Evolutionary conservation across 2,329 filamentous ascomycete genomes (phyloP), one percentile per base, ranked within the genome.

Genomic region (Botrytis sinoallii): DNA sequence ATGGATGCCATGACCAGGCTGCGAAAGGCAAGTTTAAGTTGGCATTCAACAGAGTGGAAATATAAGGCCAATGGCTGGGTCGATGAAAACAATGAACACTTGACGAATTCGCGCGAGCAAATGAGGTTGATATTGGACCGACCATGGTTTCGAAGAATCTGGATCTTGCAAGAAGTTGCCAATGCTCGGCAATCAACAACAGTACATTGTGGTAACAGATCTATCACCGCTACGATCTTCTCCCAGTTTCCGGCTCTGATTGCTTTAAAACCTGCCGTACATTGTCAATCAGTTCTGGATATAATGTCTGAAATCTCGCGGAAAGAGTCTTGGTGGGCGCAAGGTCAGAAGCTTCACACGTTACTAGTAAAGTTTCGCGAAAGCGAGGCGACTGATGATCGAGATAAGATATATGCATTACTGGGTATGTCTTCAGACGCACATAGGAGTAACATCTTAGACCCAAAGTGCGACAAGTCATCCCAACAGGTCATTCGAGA

Each of bases 221-320:
- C 64, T 55, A 25, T 76, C 25, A 71, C 48, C 44, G 60, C 69
- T 22, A 59, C 29, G 1, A 68, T 72, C 7, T 76, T 76, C 32
- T 40, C 75, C 20, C 57, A 59, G 38, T 55, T 67, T 44, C 75
- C 35, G 10, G 48, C 22, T 32, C 67, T 44, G 68, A 12, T 46
- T 44, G 48, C 22, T 52, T 52, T 52, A 0, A n/a, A 5, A 4
- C 48, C 48, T 4, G 16, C 44, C 5, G 20, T 0, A 12, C 69
- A 75, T 67, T 73, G 71, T 25, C 71, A 75, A 52, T 57, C 75
- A 60, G 48, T 76, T 66, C 59, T 76, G 38, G 74, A 74, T 74
- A 72, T 76, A 8, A 71, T 76, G 75, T 64, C 75, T 52, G 73
- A 73, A 18, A 40, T 40, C 8, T 63, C 48, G 3, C 73, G 73